phyloP scores from a whole-genome alignment of 2,329 filamentous ascomycete species.

The Chalaropsis thielavioides region DNA sequence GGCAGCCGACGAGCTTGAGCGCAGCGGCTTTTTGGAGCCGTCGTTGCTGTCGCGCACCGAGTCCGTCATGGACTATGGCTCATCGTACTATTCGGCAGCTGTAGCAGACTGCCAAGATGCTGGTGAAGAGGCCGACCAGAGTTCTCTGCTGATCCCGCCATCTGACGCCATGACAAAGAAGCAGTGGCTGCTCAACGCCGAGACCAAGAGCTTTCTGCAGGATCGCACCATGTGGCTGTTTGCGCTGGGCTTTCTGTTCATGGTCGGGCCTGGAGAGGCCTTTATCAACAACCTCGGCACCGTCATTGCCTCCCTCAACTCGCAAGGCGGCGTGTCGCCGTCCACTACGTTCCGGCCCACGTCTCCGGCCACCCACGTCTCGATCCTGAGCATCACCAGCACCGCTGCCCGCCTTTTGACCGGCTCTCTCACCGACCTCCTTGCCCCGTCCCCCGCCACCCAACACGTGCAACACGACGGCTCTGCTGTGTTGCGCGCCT shows the following conservation, averaged over 20 bases:
- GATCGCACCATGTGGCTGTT: slow-evolving; percentile 96
- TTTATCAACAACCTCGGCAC: slow-evolving; percentile 97
- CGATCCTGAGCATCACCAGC: slow-evolving; percentile 77
- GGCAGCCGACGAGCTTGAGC: slow-evolving; percentile 78
- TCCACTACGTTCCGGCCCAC: slow-evolving; percentile 28
- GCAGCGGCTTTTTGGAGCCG: slow-evolving; percentile 66
- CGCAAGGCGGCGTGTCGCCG: slow-evolving; percentile 19
- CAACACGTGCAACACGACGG: slow-evolving; percentile 38
- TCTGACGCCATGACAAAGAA: slow-evolving; percentile 33
- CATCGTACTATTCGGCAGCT: slow-evolving; percentile 30
- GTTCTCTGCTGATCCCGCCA: slow-evolving; percentile 14
- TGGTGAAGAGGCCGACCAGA: slow-evolving; percentile 27
- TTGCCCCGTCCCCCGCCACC: slow-evolving; percentile 55
- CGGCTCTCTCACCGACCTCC: slow-evolving; percentile 73
- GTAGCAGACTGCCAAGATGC: background rate
- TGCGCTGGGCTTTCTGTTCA: slow-evolving; percentile 77
- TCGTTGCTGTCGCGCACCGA: slow-evolving; percentile 46
- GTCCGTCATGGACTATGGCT: slow-evolving; percentile 46
- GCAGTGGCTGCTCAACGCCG: slow-evolving; percentile 78
- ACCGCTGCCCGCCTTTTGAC: slow-evolving; percentile 83
- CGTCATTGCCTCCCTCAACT: slow-evolving; percentile 64
- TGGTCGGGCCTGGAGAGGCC: slow-evolving; percentile 88
- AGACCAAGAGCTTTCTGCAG: slow-evolving; percentile 69
- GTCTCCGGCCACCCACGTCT: slow-evolving; percentile 74
- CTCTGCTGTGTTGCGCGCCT: slow-evolving; percentile 19